These are phyloP conservation scores for Paraphaeosphaeria minitans DNA, from an alignment of 2,329 filamentous ascomycete species.

Conservation along the genomic window DNA sequence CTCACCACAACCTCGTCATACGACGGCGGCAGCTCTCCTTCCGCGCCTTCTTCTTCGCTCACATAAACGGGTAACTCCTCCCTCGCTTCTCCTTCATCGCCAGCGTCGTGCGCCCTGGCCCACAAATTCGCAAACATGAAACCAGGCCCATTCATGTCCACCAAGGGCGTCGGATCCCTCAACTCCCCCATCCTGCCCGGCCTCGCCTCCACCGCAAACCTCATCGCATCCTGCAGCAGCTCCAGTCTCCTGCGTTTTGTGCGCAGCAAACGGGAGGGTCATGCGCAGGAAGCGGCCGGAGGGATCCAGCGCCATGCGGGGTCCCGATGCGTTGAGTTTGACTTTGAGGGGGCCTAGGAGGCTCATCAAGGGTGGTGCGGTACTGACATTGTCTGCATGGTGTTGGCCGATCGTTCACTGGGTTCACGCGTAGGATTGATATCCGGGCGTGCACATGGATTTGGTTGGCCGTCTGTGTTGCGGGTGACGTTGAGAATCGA, in stretches of 20 bases:
- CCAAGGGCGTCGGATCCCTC: background rate
- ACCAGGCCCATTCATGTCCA: background rate
- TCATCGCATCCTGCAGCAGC: background rate
- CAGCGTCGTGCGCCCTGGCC: background rate
- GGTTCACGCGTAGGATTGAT: too few species aligned
- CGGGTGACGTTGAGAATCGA: background rate
- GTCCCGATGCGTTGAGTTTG: background rate
- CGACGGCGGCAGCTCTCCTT: background rate
- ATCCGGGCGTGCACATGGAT: too few species aligned
- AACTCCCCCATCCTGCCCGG: background rate
- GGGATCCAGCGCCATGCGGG: background rate
- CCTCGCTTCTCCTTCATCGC: background rate
- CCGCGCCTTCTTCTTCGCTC: background rate
- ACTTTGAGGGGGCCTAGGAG: background rate
- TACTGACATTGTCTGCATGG: background rate
- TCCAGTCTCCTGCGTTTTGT: background rate
- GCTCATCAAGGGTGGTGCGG: background rate
- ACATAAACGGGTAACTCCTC: constrained; percentile 3
- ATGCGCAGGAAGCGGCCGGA: background rate
- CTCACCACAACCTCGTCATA: constrained; percentile 6
- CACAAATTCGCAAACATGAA: background rate
- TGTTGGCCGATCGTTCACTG: background rate
- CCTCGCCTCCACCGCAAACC: background rate
- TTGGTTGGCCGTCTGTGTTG: background rate
- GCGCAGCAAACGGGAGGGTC: background rate